These are phyloP conservation scores for Lophium mytilinum DNA, from an alignment of 495 filamentous ascomycete genomes.

Conservation along the genomic window DNA sequence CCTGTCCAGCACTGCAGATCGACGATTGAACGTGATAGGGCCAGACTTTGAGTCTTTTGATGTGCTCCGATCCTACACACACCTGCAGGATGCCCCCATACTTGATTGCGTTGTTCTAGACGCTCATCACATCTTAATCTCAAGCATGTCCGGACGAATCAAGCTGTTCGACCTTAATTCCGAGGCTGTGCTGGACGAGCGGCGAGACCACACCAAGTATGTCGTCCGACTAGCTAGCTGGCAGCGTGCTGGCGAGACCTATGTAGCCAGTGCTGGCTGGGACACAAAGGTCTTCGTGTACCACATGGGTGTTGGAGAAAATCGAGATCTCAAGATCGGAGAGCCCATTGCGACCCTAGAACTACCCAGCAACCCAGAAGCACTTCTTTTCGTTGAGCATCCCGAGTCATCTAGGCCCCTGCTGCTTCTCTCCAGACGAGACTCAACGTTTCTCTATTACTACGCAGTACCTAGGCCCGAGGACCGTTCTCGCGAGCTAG, in stretches of 20 bases:
- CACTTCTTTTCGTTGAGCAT: slow-evolving; percentile 48
- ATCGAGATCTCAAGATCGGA: slow-evolving; percentile 9
- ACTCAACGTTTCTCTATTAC: slow-evolving; percentile 55
- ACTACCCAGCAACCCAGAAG: slow-evolving; percentile 54
- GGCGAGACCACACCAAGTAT: slow-evolving; percentile 57
- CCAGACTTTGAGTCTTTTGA: slow-evolving; percentile 27
- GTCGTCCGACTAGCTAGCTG: slow-evolving; percentile 46
- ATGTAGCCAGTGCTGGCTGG: slow-evolving; percentile 60
- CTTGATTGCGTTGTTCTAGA: slow-evolving; percentile 40
- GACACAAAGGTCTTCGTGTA: slow-evolving; percentile 54
- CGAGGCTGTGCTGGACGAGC: slow-evolving; percentile 37
- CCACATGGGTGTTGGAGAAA: slow-evolving; percentile 10
- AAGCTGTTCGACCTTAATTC: slow-evolving; percentile 36
- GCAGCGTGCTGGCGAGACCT: slow-evolving; percentile 29
- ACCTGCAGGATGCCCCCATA: slow-evolving; percentile 53
- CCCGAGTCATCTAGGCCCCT: slow-evolving; percentile 39
- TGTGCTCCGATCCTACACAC: slow-evolving; percentile 23
- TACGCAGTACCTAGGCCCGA: slow-evolving; percentile 37
- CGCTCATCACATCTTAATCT: slow-evolving; percentile 37
- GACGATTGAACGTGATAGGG: slow-evolving; percentile 42
- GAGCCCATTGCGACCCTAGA: slow-evolving; percentile 42
- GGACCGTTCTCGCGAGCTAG: neutral
- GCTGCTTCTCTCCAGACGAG: slow-evolving; percentile 50
- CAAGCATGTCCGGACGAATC: slow-evolving; percentile 59
- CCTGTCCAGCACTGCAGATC: slow-evolving; percentile 47